phyloP scores from a whole-genome alignment of 257 asterid genomes.

The Solanum habrochaites region DNA sequence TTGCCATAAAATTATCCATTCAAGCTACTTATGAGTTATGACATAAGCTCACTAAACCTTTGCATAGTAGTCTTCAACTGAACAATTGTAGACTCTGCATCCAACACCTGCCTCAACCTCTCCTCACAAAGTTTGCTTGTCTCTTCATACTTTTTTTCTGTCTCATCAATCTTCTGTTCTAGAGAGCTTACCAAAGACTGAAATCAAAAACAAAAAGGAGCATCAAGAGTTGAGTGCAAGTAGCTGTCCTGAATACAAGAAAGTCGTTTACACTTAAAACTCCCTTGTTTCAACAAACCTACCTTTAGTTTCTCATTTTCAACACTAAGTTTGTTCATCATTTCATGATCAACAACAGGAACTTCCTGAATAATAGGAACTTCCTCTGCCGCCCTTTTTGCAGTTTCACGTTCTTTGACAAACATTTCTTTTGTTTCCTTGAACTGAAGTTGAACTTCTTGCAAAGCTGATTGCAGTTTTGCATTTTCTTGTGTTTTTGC shows the following conservation, averaged over 20 bases:
- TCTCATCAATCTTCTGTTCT: constrained; percentile 69
- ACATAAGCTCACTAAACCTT: constrained; percentile 21
- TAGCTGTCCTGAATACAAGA: not conserved
- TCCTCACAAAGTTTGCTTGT: constrained; percentile 83
- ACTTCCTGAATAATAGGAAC: not conserved
- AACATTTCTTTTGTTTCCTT: constrained; percentile 3
- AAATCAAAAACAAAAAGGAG: not conserved
- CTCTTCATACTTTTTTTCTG: constrained; percentile 83
- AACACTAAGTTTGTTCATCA: not conserved
- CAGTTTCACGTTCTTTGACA: not conserved
- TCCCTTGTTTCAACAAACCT: not conserved
- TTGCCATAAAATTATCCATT: not conserved
- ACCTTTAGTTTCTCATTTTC: constrained; percentile 14
- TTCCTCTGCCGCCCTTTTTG: not conserved
- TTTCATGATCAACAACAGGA: not conserved
- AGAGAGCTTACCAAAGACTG: constrained; percentile 72
- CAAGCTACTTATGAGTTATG: not conserved
- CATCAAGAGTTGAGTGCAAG: not conserved
- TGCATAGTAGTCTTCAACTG: constrained; percentile 81
- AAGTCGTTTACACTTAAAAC: not conserved
- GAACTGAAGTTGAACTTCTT: constrained; percentile 6
- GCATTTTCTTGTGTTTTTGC: constrained; percentile 12
- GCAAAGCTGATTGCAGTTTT: constrained; percentile 7
- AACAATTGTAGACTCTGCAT: constrained; percentile 76
- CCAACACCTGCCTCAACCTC: constrained; percentile 85